Evolutionary conservation across 805 yeast genomes (phyloP).

Genomic region (Pichia sporocuriosa): DNA sequence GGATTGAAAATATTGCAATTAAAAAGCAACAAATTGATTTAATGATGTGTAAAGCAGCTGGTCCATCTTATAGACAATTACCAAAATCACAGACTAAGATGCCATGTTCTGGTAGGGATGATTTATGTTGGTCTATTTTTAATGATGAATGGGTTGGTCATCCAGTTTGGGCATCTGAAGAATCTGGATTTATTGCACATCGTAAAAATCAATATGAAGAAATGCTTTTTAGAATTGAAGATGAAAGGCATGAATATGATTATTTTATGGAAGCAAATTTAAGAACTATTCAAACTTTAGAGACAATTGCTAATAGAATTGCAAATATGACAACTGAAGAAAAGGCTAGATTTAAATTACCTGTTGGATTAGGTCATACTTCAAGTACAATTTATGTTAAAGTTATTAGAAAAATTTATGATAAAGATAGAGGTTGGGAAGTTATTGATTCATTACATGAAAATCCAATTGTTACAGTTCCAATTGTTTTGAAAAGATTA

Average conservation of each 20-base stretch:
- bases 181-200: constrained; percentile 98
- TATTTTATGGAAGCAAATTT: constrained; percentile 91
- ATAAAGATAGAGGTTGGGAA: constrained; percentile 90
- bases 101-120: constrained; percentile 98
- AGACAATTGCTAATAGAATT: constrained; percentile 88
- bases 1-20: constrained; percentile 79
- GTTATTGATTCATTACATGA: constrained; percentile 94
- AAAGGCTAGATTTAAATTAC: constrained; percentile 68
- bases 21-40: constrained; percentile 89
- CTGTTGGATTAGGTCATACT: constrained; percentile 89
- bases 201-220: constrained; percentile 97
- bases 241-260: constrained; percentile 96
- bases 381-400: constrained; percentile 89
- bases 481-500: constrained; percentile 82
- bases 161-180: constrained; percentile 99
- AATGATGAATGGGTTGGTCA: constrained; percentile 99
- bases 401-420: constrained; percentile 87
- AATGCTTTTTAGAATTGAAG: constrained; percentile 88
- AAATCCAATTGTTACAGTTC: constrained; percentile 91
- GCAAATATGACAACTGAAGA: constrained; percentile 92
- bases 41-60: constrained; percentile 86
- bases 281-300: constrained; percentile 91
- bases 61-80: constrained; percentile 87
- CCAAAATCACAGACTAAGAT: constrained; percentile 92
- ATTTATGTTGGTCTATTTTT: constrained; percentile 97